These are phyloP conservation scores for Gossypium herbaceum DNA, from an alignment of 345 rosid genomes.

Conservation along the genomic window DNA sequence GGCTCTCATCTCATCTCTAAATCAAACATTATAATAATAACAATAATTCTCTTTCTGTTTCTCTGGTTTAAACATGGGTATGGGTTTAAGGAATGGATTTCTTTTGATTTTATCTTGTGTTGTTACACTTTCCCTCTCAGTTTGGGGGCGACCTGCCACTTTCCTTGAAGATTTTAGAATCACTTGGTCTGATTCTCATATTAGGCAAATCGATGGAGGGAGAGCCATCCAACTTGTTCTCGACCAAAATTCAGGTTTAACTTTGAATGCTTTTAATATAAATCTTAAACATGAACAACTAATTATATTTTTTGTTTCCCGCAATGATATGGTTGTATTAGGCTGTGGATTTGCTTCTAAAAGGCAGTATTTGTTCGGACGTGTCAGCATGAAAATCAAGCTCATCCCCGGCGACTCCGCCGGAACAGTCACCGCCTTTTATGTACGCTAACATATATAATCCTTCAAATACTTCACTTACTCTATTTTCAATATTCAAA, in stretches of 20 bases:
- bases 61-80: background rate
- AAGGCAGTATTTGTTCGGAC: slow-evolving; percentile 67
- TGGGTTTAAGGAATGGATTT: slow-evolving; percentile 18
- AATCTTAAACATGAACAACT: background rate
- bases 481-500: background rate
- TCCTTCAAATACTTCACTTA: background rate
- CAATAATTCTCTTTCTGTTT: background rate
- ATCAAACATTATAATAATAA: slow-evolving; percentile 13
- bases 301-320: too few relatives aligned
- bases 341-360: slow-evolving; percentile 95
- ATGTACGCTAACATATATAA: slow-evolving; percentile 8
- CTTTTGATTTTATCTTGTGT: slow-evolving; percentile 21
- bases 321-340: slow-evolving; percentile 11
- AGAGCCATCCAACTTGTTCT: slow-evolving; percentile 69
- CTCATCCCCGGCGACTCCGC: slow-evolving; percentile 94
- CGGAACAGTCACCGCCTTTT: slow-evolving; percentile 95
- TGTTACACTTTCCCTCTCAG: slow-evolving; percentile 27
- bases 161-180: slow-evolving; percentile 59
- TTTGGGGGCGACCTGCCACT: slow-evolving; percentile 52
- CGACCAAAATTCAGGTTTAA: slow-evolving; percentile 71
- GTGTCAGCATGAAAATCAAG: slow-evolving; percentile 89
- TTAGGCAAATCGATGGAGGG: slow-evolving; percentile 60
- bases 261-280: background rate
- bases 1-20: slow-evolving; percentile 12
- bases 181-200: slow-evolving; percentile 74